These are phyloP conservation scores for Didymella segeticola DNA, from an alignment of 2,329 filamentous ascomycete species.

Conservation along the genomic window DNA sequence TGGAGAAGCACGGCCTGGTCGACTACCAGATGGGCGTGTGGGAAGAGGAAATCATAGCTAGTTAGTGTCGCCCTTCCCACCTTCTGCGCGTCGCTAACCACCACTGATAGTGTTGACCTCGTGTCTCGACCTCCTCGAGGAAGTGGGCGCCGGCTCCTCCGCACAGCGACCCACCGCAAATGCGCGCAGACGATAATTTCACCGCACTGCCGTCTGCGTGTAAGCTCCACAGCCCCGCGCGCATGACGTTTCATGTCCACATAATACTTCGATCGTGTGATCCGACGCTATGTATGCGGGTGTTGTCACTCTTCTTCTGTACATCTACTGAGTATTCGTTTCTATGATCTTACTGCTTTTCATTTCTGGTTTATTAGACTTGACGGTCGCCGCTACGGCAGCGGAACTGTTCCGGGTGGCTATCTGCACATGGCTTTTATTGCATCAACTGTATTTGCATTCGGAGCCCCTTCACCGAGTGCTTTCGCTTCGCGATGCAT, in stretches of 20 bases:
- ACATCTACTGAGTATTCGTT: slow-evolving; percentile 34
- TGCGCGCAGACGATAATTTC: slow-evolving; percentile 43
- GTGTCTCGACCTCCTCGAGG: slow-evolving; percentile 62
- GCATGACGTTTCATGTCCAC: slow-evolving; percentile 17
- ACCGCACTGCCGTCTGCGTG: slow-evolving; percentile 22
- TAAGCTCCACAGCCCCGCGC: slow-evolving; percentile 8
- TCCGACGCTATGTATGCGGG: slow-evolving; percentile 8
- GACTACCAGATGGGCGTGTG: slow-evolving; percentile 98
- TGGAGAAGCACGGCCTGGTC: slow-evolving; percentile 91
- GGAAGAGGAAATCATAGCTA: slow-evolving; percentile 87
- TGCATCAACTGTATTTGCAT: slow-evolving; percentile 20
- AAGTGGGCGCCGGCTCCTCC: slow-evolving; percentile 42
- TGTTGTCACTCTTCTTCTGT: slow-evolving; percentile 30
- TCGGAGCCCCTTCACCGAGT: slow-evolving; percentile 4
- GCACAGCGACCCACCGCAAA: slow-evolving; percentile 41
- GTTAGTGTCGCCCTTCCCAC: slow-evolving; percentile 61
- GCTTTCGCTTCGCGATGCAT: slow-evolving; percentile 13
- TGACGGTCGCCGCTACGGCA: slow-evolving; percentile 11
- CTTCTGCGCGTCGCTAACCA: slow-evolving; percentile 16
- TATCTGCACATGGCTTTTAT: slow-evolving; percentile 22
- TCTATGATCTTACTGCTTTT: slow-evolving; percentile 22
- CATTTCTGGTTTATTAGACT: slow-evolving; percentile 21
- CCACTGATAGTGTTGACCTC: slow-evolving; percentile 56
- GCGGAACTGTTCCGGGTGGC: slow-evolving; percentile 18
- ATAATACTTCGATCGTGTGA: slow-evolving; percentile 17